phyloP scores from a whole-genome alignment of 352 stramenopile genomes.

The Pythium aristosporum region DNA sequence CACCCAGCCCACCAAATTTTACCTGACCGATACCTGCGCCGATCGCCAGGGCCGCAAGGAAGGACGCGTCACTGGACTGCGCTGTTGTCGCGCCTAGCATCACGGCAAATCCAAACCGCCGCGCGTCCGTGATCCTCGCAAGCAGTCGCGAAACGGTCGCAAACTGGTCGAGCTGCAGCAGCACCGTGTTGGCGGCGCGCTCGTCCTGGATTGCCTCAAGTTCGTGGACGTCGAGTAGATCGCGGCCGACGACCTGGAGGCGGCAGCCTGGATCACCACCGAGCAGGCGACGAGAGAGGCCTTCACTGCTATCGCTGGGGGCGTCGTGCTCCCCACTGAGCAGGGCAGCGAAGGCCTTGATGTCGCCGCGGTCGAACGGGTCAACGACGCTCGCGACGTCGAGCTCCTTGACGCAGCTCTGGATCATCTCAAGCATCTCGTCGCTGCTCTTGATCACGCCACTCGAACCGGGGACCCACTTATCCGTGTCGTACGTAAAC shows the following conservation, averaged over 20 bases:
- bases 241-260: slow-evolving; percentile 48
- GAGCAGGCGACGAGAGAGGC: slow-evolving; percentile 10
- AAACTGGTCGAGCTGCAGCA: slow-evolving; percentile 48
- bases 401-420: slow-evolving; percentile 48
- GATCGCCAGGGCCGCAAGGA: slow-evolving; percentile 51
- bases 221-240: slow-evolving; percentile 35
- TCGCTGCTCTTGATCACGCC: slow-evolving; percentile 54
- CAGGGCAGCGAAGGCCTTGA: slow-evolving; percentile 54
- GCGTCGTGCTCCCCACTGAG: slow-evolving; percentile 45
- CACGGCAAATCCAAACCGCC: slow-evolving; percentile 51
- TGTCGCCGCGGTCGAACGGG: slow-evolving; percentile 53
- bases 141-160: slow-evolving; percentile 47
- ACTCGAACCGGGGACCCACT: slow-evolving; percentile 52
- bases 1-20: slow-evolving; percentile 63
- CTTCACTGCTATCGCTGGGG: slow-evolving; percentile 10
- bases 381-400: slow-evolving; percentile 57
- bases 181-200: slow-evolving; percentile 59
- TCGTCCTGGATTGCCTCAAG: slow-evolving; percentile 49
- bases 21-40: slow-evolving; percentile 59
- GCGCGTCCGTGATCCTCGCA: slow-evolving; percentile 40
- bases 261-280: slow-evolving; percentile 46
- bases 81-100: slow-evolving; percentile 44
- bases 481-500: slow-evolving; percentile 68
- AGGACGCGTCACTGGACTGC: slow-evolving; percentile 20
- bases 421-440: slow-evolving; percentile 60